phyloP scores from a whole-genome alignment of 148 eudicot species.

The Diospyros kaki region DNA sequence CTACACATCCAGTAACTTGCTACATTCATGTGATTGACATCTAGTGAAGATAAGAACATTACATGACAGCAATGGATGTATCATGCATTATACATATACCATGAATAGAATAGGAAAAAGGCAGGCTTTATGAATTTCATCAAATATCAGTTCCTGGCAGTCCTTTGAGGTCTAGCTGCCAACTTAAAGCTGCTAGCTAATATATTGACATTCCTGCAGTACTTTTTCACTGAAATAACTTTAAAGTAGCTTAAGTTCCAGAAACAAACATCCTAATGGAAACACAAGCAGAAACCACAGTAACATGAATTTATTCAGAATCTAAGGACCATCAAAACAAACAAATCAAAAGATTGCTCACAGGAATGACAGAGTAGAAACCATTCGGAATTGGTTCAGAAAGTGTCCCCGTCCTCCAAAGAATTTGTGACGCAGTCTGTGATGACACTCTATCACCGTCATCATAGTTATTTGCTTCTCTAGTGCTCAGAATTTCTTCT shows the following conservation, averaged over 20 bases:
- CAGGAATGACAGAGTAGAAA: conserved; percentile 82
- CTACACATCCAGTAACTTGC: no score
- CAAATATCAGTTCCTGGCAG: no score
- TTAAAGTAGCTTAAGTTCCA: neutral
- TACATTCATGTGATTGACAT: no score
- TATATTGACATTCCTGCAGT: no score
- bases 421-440: conserved; percentile 67
- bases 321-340: neutral
- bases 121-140: no score
- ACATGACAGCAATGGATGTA: no score
- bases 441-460: conserved; percentile 41
- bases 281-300: neutral
- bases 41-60: no score
- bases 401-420: conserved; percentile 87
- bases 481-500: conserved; percentile 42
- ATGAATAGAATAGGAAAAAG: no score
- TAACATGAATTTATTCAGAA: neutral
- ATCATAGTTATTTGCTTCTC: conserved; percentile 36
- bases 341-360: conserved; percentile 31
- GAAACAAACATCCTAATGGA: neutral
- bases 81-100: no score
- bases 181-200: no score
- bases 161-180: no score
- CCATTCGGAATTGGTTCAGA: conserved; percentile 90
- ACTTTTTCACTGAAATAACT: neutral